phyloP scores from a whole-genome alignment of 441 rosid genomes.

The Populus trichocarpa region DNA sequence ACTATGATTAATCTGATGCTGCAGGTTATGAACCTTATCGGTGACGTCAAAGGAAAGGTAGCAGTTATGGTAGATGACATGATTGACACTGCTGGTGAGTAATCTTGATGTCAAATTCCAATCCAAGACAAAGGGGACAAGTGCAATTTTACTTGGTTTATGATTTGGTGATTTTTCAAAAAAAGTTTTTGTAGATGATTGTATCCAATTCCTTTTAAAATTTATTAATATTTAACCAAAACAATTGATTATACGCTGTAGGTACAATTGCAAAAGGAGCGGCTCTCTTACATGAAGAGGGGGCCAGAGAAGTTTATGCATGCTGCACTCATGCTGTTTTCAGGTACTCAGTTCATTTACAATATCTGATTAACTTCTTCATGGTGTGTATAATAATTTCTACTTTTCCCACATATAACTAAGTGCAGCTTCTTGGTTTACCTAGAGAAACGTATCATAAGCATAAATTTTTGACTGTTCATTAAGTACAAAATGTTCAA shows the following conservation, averaged over 20 bases:
- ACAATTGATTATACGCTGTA: constrained; percentile 14
- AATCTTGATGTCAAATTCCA: constrained; percentile 3
- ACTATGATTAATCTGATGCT: constrained; percentile 10
- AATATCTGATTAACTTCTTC: not conserved
- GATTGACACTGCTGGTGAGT: constrained; percentile 92
- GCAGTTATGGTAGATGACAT: constrained; percentile 96
- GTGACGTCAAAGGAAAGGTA: constrained; percentile 83
- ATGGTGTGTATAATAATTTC: not conserved
- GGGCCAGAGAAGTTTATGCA: constrained; percentile 87
- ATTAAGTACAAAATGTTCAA: not conserved
- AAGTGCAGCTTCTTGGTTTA: not conserved
- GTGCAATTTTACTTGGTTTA: not conserved
- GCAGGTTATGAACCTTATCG: constrained; percentile 91
- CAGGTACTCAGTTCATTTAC: constrained; percentile 12
- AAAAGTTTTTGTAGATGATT: not conserved
- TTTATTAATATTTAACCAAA: not conserved
- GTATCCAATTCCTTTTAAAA: not conserved
- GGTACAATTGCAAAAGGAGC: constrained; percentile 92
- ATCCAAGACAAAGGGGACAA: not conserved
- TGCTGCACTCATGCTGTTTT: constrained; percentile 92
- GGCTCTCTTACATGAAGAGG: constrained; percentile 79
- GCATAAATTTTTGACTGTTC: no score
- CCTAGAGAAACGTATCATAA: not conserved
- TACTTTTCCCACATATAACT: not conserved
- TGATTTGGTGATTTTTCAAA: not conserved